phyloP scores from a whole-genome alignment of 345 rosid genomes.

The Trapa bicornis region DNA sequence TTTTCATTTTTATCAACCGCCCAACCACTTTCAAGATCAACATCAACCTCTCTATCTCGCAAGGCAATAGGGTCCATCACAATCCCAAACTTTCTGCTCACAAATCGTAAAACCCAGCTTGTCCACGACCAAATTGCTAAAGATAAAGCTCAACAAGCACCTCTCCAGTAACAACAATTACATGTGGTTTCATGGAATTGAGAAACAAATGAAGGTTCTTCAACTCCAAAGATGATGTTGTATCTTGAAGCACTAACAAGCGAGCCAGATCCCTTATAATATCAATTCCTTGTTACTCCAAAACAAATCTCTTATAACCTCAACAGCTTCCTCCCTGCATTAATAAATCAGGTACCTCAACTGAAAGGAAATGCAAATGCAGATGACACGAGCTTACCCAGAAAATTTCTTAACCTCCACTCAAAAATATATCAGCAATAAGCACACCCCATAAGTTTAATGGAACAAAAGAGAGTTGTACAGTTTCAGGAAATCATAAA shows the following conservation, averaged over 20 bases:
- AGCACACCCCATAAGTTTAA: background rate
- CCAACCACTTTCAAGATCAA: slow-evolving; percentile 63
- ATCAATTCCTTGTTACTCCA: background rate
- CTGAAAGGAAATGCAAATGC: no score
- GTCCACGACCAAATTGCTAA: background rate
- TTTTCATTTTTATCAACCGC: slow-evolving; percentile 22
- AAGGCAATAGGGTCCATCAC: slow-evolving; percentile 26
- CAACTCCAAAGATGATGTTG: no score
- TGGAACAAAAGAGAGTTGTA: no score
- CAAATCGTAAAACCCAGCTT: background rate
- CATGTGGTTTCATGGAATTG: slow-evolving; percentile 13
- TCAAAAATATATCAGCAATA: background rate
- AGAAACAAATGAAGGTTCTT: slow-evolving; percentile 9
- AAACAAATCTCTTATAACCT: background rate
- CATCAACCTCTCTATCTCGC: slow-evolving; percentile 27
- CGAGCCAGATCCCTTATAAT: no score
- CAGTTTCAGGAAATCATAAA: no score
- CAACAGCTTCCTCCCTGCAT: slow-evolving; percentile 4
- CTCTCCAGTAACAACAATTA: slow-evolving; percentile 2
- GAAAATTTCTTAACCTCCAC: background rate
- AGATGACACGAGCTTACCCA: background rate
- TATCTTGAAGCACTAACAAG: no score
- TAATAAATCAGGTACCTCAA: background rate
- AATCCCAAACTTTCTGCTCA: slow-evolving; percentile 5
- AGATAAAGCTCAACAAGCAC: background rate